Conservation (phyloP, 2,329 filamentous ascomycete genomes). For the Colletotrichum echinochloae region DNA sequence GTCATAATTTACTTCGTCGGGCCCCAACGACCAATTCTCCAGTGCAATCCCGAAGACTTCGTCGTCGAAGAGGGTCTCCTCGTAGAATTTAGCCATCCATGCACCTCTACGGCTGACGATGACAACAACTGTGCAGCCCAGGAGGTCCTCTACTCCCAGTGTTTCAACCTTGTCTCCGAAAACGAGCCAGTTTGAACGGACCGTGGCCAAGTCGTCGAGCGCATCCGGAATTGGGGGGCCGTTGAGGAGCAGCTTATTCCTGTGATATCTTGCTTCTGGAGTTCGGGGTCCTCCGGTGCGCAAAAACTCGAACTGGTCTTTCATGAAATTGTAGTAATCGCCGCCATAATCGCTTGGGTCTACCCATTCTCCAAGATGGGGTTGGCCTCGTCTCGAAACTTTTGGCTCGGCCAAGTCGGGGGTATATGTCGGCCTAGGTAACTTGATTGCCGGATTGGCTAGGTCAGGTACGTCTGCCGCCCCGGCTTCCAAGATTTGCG, state of each 20-base stretch:
- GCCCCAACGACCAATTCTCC: background rate
- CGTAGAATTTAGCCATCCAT: conserved; percentile 9
- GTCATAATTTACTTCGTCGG: background rate
- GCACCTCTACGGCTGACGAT: conserved; percentile 1
- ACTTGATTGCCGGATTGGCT: background rate
- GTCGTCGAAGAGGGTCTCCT: background rate
- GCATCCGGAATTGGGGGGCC: background rate
- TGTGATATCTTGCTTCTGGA: background rate
- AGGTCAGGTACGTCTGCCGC: background rate
- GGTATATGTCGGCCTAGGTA: background rate
- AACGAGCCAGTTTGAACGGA: background rate
- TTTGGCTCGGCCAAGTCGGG: background rate
- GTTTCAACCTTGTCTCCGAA: conserved; percentile 6
- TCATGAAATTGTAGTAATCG: background rate
- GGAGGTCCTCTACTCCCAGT: background rate
- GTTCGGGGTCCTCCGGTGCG: background rate
- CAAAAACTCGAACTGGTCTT: background rate
- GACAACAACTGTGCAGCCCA: conserved; percentile 8
- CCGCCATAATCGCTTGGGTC: background rate
- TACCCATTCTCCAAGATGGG: background rate
- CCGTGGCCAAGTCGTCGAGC: background rate
- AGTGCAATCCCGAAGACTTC: background rate
- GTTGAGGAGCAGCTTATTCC: background rate
- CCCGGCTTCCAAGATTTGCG: background rate
- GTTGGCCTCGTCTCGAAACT: background rate